Evolutionary conservation across 1,284 basidiomycete species (phyloP), one percentile per base, ranked within the genome.

Genomic region (Rhodotorula sp.): DNA sequence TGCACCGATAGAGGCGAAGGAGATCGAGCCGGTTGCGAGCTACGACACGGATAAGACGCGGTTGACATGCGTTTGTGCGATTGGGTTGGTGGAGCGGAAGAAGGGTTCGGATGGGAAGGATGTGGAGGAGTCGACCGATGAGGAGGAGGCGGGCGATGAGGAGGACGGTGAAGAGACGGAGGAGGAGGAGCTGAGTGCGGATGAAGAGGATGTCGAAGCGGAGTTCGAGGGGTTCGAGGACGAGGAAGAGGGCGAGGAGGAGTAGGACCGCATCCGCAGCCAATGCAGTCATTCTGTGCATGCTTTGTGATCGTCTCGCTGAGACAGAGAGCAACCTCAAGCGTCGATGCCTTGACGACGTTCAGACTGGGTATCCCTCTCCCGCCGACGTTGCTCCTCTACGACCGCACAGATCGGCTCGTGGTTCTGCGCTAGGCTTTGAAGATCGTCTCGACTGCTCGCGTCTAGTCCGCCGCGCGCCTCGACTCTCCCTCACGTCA

Each of bases 11-110:
- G 79, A 81, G 68, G 76, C 78, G 49, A 46, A 79, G 24, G 80
- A 85, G 69, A 81, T 90, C 32, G 75, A 81, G 48, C 87, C 91
- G 0, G 81, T 87, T 2, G 85, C 85, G 4, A 83, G 81, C 61
- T 94, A 92, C 78, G 89, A 94, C 79, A 90, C 91, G 0, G 91
- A 91, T 74, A 90, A 90, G 15, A 91, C 87, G 48, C 84, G 92
- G 20, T 80, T 95, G 77, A 94, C 90, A 11, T 93, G 92, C 77
- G 82, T 92, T 24, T 62, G 67, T 15, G 73, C 64, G 30, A 62
- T 74, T 17, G 73, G 71, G 20, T 15, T 74, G 30, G 44, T 79
- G 81, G 67, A 82, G 83, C 81, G 65, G 59, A 30, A 47, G 34
- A 13, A 17, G 29, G 62, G 53, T 3, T 47, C 36, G 44, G 66